Evolutionary conservation across 441 rosid genomes (phyloP), one percentile per base, ranked within the genome.

Genomic region (Lepidium campestre): DNA sequence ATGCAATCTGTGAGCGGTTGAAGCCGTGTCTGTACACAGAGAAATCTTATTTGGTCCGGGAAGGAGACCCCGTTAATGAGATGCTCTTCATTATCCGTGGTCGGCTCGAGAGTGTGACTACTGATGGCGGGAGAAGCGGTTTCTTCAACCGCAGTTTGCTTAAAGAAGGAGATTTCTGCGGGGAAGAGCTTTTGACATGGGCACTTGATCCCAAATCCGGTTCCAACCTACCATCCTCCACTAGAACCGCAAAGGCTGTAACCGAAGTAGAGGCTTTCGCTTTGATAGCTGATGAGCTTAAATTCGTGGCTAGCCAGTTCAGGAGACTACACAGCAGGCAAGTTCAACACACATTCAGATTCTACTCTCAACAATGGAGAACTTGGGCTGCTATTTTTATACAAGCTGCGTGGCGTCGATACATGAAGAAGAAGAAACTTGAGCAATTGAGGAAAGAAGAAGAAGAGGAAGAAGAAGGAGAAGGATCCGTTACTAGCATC

Each of bases 1-100:
- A 94, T 78, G 99, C 99, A 59, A 91, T 94, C 41, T 94, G 99
- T 42, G 96, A 89, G 84, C 86, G 99, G 62, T 82, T 94, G 58
- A 89, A 89, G 63, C 99, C 99, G 0, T 85, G 92, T 65, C 74
- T 94, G 40, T 91, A 83, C 77, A 94, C 99, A 0, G 99, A 91
- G 71, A 73, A 35, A 0, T 87, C 97, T 19, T 91, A 84, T 62
- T 79, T 94, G 48, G 99, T 91, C 29, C 84, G 97, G 52, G 99
- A 94, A 70, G 99, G 98, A 35, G 99, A 94, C 72, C 99, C 99
- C 10, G 97, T 94, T 0, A 93, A 94, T 19, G 94, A 91, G 79
- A 94, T 94, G 99, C 96, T 94, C 62, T 91, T 94, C 39, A 94
- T 94, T 45, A 89, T 94, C 44, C 97, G 97, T n/a, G 99, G 99